These are phyloP conservation scores for Bretziella fagacearum DNA, from an alignment of 2,329 filamentous ascomycete species.

Conservation along the genomic window DNA sequence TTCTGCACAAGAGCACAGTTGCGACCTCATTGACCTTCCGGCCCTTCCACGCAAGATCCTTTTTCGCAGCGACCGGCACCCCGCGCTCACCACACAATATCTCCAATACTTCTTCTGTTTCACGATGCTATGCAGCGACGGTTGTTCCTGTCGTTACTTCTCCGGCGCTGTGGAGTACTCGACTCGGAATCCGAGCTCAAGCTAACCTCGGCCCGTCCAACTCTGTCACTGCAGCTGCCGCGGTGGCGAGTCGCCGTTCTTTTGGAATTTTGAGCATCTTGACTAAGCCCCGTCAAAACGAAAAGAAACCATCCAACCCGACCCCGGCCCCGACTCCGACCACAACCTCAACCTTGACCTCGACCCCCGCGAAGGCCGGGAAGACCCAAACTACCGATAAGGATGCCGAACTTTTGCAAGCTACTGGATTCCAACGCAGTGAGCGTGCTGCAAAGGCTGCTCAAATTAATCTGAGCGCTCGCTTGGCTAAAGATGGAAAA, in stretches of 20 bases:
- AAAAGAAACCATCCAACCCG: slow-evolving; percentile 1
- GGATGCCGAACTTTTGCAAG: slow-evolving; percentile 27
- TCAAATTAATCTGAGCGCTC: slow-evolving; percentile 76
- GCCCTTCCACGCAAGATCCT: background rate
- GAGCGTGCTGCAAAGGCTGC: slow-evolving; percentile 77
- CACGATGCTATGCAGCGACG: background rate
- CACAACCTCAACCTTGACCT: background rate
- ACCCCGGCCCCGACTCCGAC: slow-evolving; percentile 4
- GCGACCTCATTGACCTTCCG: background rate
- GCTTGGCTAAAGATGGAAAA: slow-evolving; percentile 68
- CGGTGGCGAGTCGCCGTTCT: background rate
- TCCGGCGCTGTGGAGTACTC: background rate
- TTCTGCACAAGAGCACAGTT: background rate
- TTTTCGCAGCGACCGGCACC: background rate
- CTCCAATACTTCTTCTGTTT: background rate
- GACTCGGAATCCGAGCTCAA: background rate
- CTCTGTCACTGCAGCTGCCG: slow-evolving; percentile 1
- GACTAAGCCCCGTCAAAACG: slow-evolving; percentile 1
- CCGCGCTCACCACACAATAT: background rate
- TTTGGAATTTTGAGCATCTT: slow-evolving; percentile 6
- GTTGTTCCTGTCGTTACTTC: background rate
- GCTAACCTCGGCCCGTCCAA: background rate
- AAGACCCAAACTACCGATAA: slow-evolving; percentile 16
- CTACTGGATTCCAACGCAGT: slow-evolving; percentile 41
- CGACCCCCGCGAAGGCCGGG: slow-evolving; percentile 2